Conservation (phyloP, 805 yeast species). For the Yamadazyma olivae region DNA sequence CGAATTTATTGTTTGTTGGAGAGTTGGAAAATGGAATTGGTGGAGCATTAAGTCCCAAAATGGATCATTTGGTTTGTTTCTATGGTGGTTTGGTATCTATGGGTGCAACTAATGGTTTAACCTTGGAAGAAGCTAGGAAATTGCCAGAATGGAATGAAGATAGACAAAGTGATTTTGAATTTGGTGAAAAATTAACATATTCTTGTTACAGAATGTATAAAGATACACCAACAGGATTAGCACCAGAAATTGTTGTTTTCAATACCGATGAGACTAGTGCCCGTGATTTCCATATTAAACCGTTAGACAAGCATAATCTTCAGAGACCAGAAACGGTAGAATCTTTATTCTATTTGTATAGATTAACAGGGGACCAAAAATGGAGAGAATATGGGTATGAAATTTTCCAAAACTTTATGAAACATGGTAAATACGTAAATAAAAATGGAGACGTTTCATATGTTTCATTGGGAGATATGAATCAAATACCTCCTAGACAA, state of each 20-base stretch:
- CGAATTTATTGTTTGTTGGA: slow-evolving; percentile 65
- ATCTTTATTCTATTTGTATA: slow-evolving; percentile 74
- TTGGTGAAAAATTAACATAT: slow-evolving; percentile 72
- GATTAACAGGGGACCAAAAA: slow-evolving; percentile 74
- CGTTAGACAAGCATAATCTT: slow-evolving; percentile 73
- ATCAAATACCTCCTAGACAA: slow-evolving; percentile 47
- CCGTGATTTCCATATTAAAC: slow-evolving; percentile 66
- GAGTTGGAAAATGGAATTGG: slow-evolving; percentile 71
- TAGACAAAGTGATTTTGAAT: slow-evolving; percentile 59
- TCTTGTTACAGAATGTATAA: slow-evolving; percentile 85
- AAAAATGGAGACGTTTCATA: slow-evolving; percentile 47
- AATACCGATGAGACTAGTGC: slow-evolving; percentile 47
- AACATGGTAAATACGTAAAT: slow-evolving; percentile 49
- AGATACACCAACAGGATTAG: slow-evolving; percentile 67
- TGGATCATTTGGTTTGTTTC: slow-evolving; percentile 93
- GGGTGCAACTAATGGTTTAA: slow-evolving; percentile 81
- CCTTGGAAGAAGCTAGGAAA: slow-evolving; percentile 52
- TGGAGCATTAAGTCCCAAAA: slow-evolving; percentile 60
- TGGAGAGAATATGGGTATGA: slow-evolving; percentile 90
- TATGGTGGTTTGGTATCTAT: slow-evolving; percentile 85
- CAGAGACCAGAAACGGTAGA: slow-evolving; percentile 96
- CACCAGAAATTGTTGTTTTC: slow-evolving; percentile 89
- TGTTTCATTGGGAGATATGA: slow-evolving; percentile 66
- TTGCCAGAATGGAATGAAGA: slow-evolving; percentile 54
- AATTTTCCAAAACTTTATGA: slow-evolving; percentile 68